A percentile compares a stretch with the other conserved stretches of the same genome.
phyloP scores from a whole-genome alignment of 2,329 filamentous ascomycete species.

The Fusarium sp. region DNA sequence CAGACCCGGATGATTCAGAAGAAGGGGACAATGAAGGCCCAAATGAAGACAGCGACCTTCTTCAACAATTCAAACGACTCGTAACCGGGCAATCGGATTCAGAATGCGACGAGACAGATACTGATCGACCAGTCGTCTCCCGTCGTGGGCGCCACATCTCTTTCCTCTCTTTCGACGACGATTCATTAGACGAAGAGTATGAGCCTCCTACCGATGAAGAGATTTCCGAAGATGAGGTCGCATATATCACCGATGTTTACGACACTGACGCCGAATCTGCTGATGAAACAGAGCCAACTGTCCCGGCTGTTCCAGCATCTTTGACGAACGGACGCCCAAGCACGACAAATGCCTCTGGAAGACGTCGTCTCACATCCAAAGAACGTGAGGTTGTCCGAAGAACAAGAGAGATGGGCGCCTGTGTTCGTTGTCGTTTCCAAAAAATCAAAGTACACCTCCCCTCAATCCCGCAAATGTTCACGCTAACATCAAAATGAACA shows the following conservation, averaged over 20 bases:
- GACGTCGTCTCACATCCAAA: neutral
- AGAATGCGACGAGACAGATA: neutral
- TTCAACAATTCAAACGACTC: neutral
- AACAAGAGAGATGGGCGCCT: constrained; percentile 23
- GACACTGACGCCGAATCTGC: neutral
- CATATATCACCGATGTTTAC: neutral
- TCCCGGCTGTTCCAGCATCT: neutral
- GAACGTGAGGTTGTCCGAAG: neutral
- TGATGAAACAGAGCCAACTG: neutral
- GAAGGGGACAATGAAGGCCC: neutral
- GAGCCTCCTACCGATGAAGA: neutral
- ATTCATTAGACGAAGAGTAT: neutral
- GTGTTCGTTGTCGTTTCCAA: constrained; percentile 41
- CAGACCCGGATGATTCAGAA: neutral
- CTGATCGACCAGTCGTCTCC: neutral
- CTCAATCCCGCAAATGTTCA: neutral
- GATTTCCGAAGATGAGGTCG: constrained; percentile 8
- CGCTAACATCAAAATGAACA: constrained; percentile 38
- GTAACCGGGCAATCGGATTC: neutral
- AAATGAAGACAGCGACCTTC: neutral
- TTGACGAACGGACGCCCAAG: neutral
- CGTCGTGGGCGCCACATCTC: neutral
- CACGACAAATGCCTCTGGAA: neutral
- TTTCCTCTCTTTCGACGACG: neutral
- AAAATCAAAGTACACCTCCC: constrained; percentile 36